A percentile compares a stretch with the other conserved stretches of the same genome.
Evolutionary conservation across 2,329 filamentous ascomycete species (phyloP).

Genomic region (Didymella keratinophila): DNA sequence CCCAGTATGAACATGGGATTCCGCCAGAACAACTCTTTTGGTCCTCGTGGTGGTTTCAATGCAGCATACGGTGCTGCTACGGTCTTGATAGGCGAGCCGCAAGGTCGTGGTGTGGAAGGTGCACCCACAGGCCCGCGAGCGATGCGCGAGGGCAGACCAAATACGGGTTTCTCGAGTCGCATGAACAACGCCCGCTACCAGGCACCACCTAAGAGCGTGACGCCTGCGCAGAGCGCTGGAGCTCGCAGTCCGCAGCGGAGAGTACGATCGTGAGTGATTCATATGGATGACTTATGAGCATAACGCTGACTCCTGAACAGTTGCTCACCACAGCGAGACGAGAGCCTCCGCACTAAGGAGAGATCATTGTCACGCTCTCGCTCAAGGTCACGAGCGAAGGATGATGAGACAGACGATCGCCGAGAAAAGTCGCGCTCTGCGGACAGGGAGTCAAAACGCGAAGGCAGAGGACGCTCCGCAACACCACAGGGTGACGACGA

Average conservation of each 20-base stretch:
- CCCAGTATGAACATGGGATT: constrained; percentile 51
- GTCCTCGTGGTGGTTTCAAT: constrained; percentile 57
- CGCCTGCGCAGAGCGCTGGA: constrained; percentile 30
- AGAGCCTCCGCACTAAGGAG: constrained; percentile 44
- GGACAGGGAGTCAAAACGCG: constrained; percentile 58
- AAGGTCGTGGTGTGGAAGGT: constrained; percentile 67
- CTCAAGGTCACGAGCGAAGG: constrained; percentile 44
- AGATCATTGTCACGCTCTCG: constrained; percentile 54
- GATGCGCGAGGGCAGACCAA: constrained; percentile 87
- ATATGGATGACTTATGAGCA: not conserved
- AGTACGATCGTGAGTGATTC: constrained; percentile 41
- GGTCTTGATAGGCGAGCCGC: constrained; percentile 48
- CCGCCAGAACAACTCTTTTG: constrained; percentile 49
- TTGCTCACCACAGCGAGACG: constrained; percentile 46
- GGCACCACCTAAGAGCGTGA: constrained; percentile 31
- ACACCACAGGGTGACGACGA: constrained; percentile 50
- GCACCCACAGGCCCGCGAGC: constrained; percentile 94
- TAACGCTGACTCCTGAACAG: constrained; percentile 27
- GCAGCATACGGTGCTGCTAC: constrained; percentile 49
- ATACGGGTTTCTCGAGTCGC: constrained; percentile 75
- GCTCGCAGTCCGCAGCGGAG: constrained; percentile 38
- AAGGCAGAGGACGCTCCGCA: constrained; percentile 61
- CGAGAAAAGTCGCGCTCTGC: constrained; percentile 37
- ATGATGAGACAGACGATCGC: constrained; percentile 26
- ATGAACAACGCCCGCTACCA: constrained; percentile 49